phyloP scores from a whole-genome alignment of 2,329 filamentous ascomycete species.

The Diplodia sapinea region DNA sequence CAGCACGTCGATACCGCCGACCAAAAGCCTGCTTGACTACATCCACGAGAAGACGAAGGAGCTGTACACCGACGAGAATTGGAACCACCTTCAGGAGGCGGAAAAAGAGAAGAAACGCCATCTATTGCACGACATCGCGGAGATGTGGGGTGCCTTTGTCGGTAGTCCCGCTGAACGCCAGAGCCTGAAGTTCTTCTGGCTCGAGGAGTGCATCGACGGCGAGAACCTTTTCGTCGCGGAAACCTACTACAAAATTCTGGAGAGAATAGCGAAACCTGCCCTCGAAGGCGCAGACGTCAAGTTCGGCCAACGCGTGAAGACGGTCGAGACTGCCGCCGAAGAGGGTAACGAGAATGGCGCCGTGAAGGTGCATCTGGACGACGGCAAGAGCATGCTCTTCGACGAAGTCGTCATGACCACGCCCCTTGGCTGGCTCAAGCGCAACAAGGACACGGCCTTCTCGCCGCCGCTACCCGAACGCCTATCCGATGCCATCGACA shows the following conservation, averaged over 20 bases:
- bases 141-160: conserved; percentile 74
- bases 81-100: conserved; percentile 40
- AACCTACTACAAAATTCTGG: conserved; percentile 66
- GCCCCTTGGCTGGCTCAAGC: conserved; percentile 72
- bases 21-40: conserved; percentile 63
- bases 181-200: conserved; percentile 77
- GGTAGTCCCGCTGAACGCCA: conserved; percentile 69
- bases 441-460: conserved; percentile 60
- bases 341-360: conserved; percentile 22
- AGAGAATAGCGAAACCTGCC: conserved; percentile 64
- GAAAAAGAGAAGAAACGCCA: conserved; percentile 54
- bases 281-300: conserved; percentile 61
- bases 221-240: conserved; percentile 68
- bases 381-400: conserved; percentile 58
- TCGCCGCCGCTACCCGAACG: conserved; percentile 60
- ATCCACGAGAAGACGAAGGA: conserved; percentile 58
- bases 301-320: conserved; percentile 55
- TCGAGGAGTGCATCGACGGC: conserved; percentile 78
- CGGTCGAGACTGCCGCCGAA: conserved; percentile 43
- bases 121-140: conserved; percentile 60
- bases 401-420: conserved; percentile 72
- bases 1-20: conserved; percentile 57
- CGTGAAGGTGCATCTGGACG: conserved; percentile 55
- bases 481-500: conserved; percentile 65
- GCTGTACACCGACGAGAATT: conserved; percentile 42